Evolutionary conservation across 1,284 basidiomycete genomes (phyloP), one percentile per base, ranked within the genome.

Genomic region (Sporisorium sorghi): DNA sequence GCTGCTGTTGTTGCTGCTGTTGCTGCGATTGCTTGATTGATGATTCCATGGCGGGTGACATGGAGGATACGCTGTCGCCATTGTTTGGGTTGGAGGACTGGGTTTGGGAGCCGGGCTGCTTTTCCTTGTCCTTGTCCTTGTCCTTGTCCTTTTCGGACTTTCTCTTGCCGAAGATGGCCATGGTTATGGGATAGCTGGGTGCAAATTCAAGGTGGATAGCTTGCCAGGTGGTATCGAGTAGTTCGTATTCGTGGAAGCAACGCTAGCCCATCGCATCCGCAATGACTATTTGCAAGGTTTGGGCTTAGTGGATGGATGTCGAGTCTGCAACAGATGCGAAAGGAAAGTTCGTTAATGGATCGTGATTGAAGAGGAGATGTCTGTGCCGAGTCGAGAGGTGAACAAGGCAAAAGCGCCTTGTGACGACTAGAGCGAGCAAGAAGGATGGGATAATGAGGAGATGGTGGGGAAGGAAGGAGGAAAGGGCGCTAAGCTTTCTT

Each of bases 141-240:
- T 75, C 70, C 56, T 66, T 72, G 53, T 76, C 71, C 58, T 69
- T 66, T 60, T 81, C 79, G 55, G 79, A 78, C 73, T 80, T 81
- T 58, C 77, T 77, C 70, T 81, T 81, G 63, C 80, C 80, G 57
- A 81, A 81, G 78, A 81, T 81, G 64, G 78, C 78, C 80, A 81
- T 81, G 54, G 21, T 15, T 33, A 81, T 81, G 50, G 19, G 14
- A n/a, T n/a, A n/a, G n/a, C n/a, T 39, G 58, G n/a, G 28, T 17
- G 46, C 17, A 30, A 46, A 15, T 23, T 40, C 33, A 46, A 23
- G 33, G 24, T 19, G 19, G 40, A 33, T 43, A n/a, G n/a, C n/a
- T n/a, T n/a, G n/a, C n/a, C n/a, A n/a, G n/a, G n/a, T n/a, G n/a
- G n/a, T n/a, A n/a, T 33, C 32, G 32, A 33, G 52, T 19, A 7